A percentile compares a stretch with the other conserved stretches of the same genome.
phyloP scores from a whole-genome alignment of 352 stramenopile species.

The Phytophthora pinifolia region DNA sequence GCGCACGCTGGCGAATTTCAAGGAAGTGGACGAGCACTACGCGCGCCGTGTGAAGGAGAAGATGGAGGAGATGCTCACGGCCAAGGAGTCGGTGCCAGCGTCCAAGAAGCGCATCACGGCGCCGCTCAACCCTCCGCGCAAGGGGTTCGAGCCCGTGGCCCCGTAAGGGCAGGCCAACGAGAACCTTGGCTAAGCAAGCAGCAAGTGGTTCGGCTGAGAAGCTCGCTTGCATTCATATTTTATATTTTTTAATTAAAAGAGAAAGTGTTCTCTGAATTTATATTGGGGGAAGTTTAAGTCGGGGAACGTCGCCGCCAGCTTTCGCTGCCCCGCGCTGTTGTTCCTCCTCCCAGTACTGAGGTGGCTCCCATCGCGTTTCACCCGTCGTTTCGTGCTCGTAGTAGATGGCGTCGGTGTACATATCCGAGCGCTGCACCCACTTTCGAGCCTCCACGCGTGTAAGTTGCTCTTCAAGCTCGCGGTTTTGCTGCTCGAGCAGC shows the following conservation, averaged over 20 bases:
- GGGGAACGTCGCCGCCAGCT: too few species aligned
- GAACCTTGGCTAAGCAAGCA: neutral
- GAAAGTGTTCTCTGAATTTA: neutral
- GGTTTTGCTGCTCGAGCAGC: constrained; percentile 54
- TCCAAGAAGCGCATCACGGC: constrained; percentile 34
- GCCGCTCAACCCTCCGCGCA: constrained; percentile 32
- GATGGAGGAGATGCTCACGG: constrained; percentile 32
- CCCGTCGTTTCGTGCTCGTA: constrained; percentile 56
- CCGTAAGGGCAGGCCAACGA: constrained; percentile 20
- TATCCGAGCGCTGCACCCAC: constrained; percentile 54
- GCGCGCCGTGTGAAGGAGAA: constrained; percentile 36
- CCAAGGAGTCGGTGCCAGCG: constrained; percentile 20
- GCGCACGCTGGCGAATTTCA: constrained; percentile 37
- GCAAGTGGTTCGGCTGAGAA: neutral
- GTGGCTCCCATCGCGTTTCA: constrained; percentile 51
- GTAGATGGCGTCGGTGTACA: constrained; percentile 71
- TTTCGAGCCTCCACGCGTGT: constrained; percentile 42
- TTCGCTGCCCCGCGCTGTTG: too few species aligned
- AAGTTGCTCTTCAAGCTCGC: constrained; percentile 49
- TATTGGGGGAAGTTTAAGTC: constrained; percentile 29
- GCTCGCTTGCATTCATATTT: constrained; percentile 7
- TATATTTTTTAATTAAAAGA: constrained; percentile 4
- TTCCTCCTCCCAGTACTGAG: constrained; percentile 56
- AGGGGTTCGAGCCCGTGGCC: constrained; percentile 31
- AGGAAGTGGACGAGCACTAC: constrained; percentile 37